Conservation (phyloP, 768 basidiomycete species). For the Mycena indigotica region DNA sequence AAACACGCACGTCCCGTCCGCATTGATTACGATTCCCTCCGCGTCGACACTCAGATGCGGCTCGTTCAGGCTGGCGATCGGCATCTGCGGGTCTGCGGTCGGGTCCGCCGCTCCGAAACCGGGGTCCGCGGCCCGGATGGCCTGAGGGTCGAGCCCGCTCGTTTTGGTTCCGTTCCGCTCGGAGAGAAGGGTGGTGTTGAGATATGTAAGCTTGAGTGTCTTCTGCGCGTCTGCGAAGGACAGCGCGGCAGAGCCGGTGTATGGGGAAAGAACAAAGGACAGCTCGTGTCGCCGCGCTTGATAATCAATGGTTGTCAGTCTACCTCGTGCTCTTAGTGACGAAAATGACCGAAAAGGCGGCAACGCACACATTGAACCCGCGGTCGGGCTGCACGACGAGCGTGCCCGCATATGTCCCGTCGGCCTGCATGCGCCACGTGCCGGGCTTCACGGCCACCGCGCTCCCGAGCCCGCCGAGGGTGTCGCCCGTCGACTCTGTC, state of each 20-base stretch:
- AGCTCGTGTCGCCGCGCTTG: conserved; percentile 65
- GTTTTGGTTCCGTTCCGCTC: conserved; percentile 51
- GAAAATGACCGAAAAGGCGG: neutral
- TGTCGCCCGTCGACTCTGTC: conserved; percentile 58
- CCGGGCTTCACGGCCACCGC: conserved; percentile 58
- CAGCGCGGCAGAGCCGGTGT: conserved; percentile 48
- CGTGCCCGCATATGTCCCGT: conserved; percentile 51
- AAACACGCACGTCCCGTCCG: conserved; percentile 55
- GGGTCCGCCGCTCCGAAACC: conserved; percentile 31
- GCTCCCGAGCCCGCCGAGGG: conserved; percentile 64
- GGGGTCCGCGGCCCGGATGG: conserved; percentile 42
- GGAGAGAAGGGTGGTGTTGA: conserved; percentile 48
- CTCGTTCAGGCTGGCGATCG: conserved; percentile 44
- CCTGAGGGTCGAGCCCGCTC: conserved; percentile 58
- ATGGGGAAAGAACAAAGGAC: conserved; percentile 59
- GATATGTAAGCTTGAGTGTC: conserved; percentile 55
- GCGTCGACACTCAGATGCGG: conserved; percentile 55
- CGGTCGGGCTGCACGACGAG: conserved; percentile 60
- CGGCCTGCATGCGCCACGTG: conserved; percentile 38
- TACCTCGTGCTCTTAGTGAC: conserved; percentile 23
- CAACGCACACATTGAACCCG: conserved; percentile 58
- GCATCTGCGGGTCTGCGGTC: conserved; percentile 46
- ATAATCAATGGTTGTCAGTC: conserved; percentile 59
- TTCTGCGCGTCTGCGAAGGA: conserved; percentile 51
- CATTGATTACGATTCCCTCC: conserved; percentile 59